Evolutionary conservation across 306 rosid genomes (phyloP).

Genomic region (apple (Malus domestica)): ASM211411v1 NC_041791.1:36908001-36908500

Average conservation of each 20-base stretch:
- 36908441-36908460: conserved; percentile 21
- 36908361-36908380: neutral
- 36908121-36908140: conserved; percentile 10
- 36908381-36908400: conserved; percentile 47
- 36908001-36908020: neutral
- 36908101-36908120: conserved; percentile 51
- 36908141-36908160: neutral
- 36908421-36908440: conserved; percentile 33
- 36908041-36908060: conserved; percentile 24
- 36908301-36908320: conserved; percentile 53
- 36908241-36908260: conserved; percentile 80
- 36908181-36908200: neutral
- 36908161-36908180: neutral
- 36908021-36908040: conserved; percentile 40
- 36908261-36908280: conserved; percentile 67
- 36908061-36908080: conserved; percentile 27
- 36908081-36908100: conserved; percentile 18
- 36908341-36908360: conserved; percentile 14
- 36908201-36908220: neutral
- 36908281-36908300: conserved; percentile 48
- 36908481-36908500: conserved; percentile 15
- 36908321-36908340: conserved; percentile 18
- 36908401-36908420: conserved; percentile 38
- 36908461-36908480: conserved; percentile 27
- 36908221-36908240: conserved; percentile 76